phyloP scores from a whole-genome alignment of 148 eudicot species.

The Heliosperma pusillum region DNA sequence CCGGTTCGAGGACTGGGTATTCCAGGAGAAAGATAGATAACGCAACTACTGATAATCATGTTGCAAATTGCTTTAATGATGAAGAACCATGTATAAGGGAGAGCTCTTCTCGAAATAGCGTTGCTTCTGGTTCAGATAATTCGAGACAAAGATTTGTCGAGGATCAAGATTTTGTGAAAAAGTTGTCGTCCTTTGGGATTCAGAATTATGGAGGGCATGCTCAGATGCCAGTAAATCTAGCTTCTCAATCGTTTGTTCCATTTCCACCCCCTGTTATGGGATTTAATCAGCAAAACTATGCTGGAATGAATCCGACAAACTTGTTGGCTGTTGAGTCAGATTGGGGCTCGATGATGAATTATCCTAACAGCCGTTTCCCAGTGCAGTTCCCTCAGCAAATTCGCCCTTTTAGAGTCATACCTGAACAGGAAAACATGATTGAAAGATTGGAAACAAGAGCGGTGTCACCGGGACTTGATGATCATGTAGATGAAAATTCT shows the following conservation, averaged over 20 bases:
- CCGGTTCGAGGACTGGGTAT: constrained; percentile 10
- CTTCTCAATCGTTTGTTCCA: constrained; percentile 38
- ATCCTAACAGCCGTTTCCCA: constrained; percentile 30
- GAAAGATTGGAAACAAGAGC: constrained; percentile 23
- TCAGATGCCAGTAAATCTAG: constrained; percentile 40
- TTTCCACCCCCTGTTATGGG: constrained; percentile 33
- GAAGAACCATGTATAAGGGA: constrained; percentile 26
- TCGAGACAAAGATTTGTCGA: constrained; percentile 28
- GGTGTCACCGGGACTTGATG: constrained; percentile 16
- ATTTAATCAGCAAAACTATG: constrained; percentile 27
- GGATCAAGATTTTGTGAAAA: constrained; percentile 36
- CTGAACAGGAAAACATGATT: constrained; percentile 24
- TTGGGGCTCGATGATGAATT: constrained; percentile 28
- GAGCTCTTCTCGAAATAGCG: constrained; percentile 17
- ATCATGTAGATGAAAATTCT: constrained; percentile 29
- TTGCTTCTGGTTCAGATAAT: constrained; percentile 22
- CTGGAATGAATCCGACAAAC: constrained; percentile 27
- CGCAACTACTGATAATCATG: constrained; percentile 10
- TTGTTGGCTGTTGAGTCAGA: constrained; percentile 25
- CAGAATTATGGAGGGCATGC: constrained; percentile 29
- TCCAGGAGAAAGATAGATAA: constrained; percentile 12
- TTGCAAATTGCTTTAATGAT: constrained; percentile 10
- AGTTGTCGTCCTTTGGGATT: constrained; percentile 29
- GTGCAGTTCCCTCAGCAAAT: constrained; percentile 30
- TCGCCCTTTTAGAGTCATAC: constrained; percentile 17